phyloP scores from a whole-genome alignment of 179 eudicot genomes.

The Nepenthes alata region DNA sequence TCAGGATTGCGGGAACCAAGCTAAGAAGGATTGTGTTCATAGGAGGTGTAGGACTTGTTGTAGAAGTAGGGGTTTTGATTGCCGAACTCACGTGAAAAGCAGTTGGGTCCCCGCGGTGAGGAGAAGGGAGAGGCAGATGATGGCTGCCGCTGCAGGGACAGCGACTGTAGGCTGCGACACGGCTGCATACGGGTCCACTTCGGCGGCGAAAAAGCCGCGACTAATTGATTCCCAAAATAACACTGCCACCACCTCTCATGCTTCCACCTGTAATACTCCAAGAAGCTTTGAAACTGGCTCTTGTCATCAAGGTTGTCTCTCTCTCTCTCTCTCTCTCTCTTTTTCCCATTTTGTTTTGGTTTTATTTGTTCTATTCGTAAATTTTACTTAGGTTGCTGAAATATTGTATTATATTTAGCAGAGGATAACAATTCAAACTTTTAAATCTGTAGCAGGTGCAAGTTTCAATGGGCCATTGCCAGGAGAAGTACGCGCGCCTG shows the following conservation, averaged over 20 bases:
- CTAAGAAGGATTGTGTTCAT: constrained; percentile 59
- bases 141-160: constrained; percentile 10
- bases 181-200: constrained; percentile 60
- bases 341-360: too few species aligned
- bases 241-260: constrained; percentile 57
- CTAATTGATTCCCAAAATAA: constrained; percentile 39
- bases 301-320: constrained; percentile 59
- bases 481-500: constrained; percentile 74
- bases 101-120: constrained; percentile 71
- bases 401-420: too few species aligned
- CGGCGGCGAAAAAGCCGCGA: constrained; percentile 67
- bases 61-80: constrained; percentile 55
- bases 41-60: constrained; percentile 75
- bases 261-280: constrained; percentile 77
- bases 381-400: too few species aligned
- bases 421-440: too few species aligned
- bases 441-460: constrained; percentile 29
- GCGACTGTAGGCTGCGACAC: constrained; percentile 14
- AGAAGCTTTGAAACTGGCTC: constrained; percentile 77
- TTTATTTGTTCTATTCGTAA: too few species aligned
- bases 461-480: constrained; percentile 67
- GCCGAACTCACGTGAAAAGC: constrained; percentile 67
- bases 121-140: constrained; percentile 22
- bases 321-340: neutral
- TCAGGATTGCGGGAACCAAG: constrained; percentile 68